Conservation (phyloP, 208 protist species). For the Balamuthia mandrillaris region DNA sequence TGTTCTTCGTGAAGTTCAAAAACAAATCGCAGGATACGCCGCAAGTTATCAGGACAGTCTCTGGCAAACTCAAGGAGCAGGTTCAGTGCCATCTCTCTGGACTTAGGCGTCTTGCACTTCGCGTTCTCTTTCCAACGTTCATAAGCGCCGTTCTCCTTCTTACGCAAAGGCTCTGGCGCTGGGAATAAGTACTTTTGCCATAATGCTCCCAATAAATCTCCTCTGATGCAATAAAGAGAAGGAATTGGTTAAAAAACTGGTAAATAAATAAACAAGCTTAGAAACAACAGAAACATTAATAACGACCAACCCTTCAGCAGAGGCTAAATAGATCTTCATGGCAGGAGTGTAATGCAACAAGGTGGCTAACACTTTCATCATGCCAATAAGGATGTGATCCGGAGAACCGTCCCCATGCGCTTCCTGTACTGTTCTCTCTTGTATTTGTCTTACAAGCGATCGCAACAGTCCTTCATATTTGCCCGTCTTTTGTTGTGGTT, state of each 20-base stretch:
- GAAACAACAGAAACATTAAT: too few species aligned
- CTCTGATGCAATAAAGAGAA: background rate
- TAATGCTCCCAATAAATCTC: constrained; percentile 2
- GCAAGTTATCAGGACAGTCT: background rate
- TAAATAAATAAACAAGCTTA: background rate
- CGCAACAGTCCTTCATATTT: too few species aligned
- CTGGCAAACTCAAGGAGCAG: background rate
- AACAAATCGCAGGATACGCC: background rate
- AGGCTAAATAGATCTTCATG: background rate
- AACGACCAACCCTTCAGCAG: background rate
- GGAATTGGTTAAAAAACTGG: background rate
- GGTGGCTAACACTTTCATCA: background rate
- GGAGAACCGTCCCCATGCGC: background rate
- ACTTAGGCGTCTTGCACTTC: constrained; percentile 37
- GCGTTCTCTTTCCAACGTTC: constrained; percentile 12
- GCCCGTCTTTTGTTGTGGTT: too few species aligned
- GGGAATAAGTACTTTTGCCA: constrained; percentile 9
- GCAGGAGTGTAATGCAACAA: background rate
- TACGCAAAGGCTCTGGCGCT: too few species aligned
- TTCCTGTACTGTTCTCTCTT: too few species aligned
- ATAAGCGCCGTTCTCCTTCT: too few species aligned
- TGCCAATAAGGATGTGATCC: background rate
- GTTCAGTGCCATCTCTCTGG: too few species aligned
- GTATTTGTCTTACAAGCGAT: too few species aligned
- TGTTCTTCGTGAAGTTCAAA: constrained; percentile 11